A percentile compares a stretch with the other conserved stretches of the same genome.
phyloP scores from a whole-genome alignment of 495 filamentous ascomycete species.

The Tuber calosporum region DNA sequence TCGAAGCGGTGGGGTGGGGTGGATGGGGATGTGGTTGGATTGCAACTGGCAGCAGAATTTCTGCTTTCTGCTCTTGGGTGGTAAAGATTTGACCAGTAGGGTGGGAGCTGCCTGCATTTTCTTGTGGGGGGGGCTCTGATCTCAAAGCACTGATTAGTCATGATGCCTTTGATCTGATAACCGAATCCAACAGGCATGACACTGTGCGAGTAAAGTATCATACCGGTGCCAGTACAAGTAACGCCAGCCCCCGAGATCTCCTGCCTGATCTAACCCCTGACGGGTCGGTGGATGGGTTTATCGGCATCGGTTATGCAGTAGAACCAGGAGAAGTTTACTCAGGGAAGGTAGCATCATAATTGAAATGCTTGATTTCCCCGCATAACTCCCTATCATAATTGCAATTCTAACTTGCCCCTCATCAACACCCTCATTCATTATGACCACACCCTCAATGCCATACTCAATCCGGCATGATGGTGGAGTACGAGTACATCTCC shows the following conservation, averaged over 20 bases:
- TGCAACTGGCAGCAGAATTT: not conserved
- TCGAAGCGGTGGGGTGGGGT: conserved; percentile 1
- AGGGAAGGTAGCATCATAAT: not conserved
- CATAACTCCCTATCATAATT: not conserved
- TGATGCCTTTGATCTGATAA: not conserved
- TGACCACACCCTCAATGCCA: not conserved
- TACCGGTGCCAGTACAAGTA: too few relatives aligned
- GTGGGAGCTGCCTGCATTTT: not conserved
- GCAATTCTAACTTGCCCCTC: not conserved
- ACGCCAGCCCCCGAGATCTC: not conserved
- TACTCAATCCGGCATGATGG: not conserved
- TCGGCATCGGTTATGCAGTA: conserved; percentile 1
- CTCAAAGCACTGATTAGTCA: not conserved
- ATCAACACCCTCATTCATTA: not conserved
- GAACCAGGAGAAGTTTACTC: not conserved
- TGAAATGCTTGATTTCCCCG: conserved; percentile 1
- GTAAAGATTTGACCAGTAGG: not conserved
- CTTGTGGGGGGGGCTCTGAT: not conserved
- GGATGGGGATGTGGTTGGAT: not conserved
- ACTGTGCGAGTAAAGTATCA: too few relatives aligned
- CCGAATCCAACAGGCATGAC: not conserved
- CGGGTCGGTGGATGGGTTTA: conserved; percentile 1
- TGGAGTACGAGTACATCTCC: not conserved
- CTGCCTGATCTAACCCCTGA: not conserved
- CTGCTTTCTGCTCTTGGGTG: not conserved